phyloP scores from a whole-genome alignment of 1,284 basidiomycete genomes.

The Heliocybe sulcata region DNA sequence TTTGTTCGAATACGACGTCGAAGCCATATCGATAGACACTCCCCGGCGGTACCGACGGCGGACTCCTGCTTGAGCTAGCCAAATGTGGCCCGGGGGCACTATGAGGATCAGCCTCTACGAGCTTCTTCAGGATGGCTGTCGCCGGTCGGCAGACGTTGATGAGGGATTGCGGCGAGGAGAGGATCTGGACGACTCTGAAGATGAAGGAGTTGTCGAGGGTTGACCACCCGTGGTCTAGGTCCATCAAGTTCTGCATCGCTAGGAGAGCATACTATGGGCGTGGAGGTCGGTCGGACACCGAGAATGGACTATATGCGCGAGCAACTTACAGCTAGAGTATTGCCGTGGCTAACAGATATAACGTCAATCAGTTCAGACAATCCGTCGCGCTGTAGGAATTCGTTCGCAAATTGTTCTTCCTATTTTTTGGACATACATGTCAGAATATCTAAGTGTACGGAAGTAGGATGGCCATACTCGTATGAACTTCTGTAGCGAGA shows the following conservation, averaged over 20 bases:
- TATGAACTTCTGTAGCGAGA: conserved; percentile 82
- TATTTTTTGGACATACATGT: conserved; percentile 21
- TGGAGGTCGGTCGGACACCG: no score
- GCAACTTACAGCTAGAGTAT: conserved; percentile 76
- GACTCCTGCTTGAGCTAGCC: conserved; percentile 53
- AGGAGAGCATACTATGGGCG: conserved; percentile 66
- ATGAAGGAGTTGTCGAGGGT: conserved; percentile 69
- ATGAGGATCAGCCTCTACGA: conserved; percentile 76
- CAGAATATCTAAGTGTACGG: not conserved
- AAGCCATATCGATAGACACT: conserved; percentile 81
- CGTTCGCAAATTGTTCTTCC: conserved; percentile 85
- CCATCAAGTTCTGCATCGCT: conserved; percentile 83
- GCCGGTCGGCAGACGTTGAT: conserved; percentile 96
- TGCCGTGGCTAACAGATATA: conserved; percentile 67
- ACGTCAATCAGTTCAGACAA: conserved; percentile 70
- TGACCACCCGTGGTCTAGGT: conserved; percentile 77
- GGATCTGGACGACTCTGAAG: conserved; percentile 71
- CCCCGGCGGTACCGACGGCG: conserved; percentile 44
- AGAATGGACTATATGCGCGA: no score
- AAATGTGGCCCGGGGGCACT: conserved; percentile 49
- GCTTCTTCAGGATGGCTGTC: conserved; percentile 85
- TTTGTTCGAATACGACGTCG: conserved; percentile 74
- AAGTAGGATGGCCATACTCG: conserved; percentile 34
- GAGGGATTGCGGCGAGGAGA: conserved; percentile 69
- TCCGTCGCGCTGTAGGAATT: conserved; percentile 79